Base-by-base conservation (phyloP, 352 stramenopile species). In the Phytophthora pisi region DNA sequence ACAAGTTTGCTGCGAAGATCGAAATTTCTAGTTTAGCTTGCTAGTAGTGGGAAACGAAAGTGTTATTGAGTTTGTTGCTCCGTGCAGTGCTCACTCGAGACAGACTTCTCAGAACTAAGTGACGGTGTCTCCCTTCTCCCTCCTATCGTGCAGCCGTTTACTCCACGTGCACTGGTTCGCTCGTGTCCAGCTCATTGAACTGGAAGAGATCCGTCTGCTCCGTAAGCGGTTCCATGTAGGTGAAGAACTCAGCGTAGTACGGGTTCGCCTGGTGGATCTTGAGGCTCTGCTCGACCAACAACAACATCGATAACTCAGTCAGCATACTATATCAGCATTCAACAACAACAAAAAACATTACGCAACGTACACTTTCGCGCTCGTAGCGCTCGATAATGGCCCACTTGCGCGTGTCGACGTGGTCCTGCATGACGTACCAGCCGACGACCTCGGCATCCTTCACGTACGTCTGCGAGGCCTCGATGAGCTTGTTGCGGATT, bases 381-480 rank as follows among this genome's bases (percentile, higher is more conserved):
- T 77, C 64, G 64, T 77, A 73, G 38, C 66, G 70, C 70, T 78
- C 70, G 57, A 78, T 66, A 34, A 78, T 78, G 70, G 46, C 64
- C 70, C 70, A 78, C 65, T 78, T 78, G 61, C 65, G 65, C 46
- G 65, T 51, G 40, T 78, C 70, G 31, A 64, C 15, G 52, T 74
- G 65, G 59, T 78, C 66, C 26, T 77, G 70, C 70, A 78, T 74
- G 28, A 75, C 66, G 57, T 74, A 49, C 70, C 70, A 78, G 31
- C 42, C 55, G 31, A 78, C 11, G 57, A 54, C 66, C 66, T 75
- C 70, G 16, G 57, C 62, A 45, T 78, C 70, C 61, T 78, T 78
- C 30, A 58, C 64, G 61, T 78, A 78, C 56, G 68, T 57, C 43
- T 78, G 70, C 47, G 70, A 78, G 28, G 70, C 70, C 40, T 78